phyloP scores from a whole-genome alignment of 1,139 yeast species.

The Saccharomyces hybrid region DNA sequence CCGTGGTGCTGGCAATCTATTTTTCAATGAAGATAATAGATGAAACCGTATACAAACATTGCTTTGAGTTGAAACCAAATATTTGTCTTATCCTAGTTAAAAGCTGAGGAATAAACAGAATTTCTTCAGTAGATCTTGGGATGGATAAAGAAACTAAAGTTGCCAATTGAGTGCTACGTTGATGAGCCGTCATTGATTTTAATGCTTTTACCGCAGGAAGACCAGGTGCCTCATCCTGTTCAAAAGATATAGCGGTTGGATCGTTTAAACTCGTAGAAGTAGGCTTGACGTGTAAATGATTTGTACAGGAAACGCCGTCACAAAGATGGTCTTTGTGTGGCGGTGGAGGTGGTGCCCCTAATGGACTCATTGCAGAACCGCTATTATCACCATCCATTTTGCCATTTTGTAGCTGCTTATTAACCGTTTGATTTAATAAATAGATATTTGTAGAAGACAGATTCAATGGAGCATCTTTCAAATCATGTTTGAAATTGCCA shows the following conservation, averaged over 20 bases:
- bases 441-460: slow-evolving; percentile 31
- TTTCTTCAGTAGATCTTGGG: slow-evolving; percentile 72
- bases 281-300: slow-evolving; percentile 38
- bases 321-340: slow-evolving; percentile 38
- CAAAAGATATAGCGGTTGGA: slow-evolving; percentile 34
- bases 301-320: slow-evolving; percentile 48
- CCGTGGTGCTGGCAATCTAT: slow-evolving; percentile 47
- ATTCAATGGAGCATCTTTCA: slow-evolving; percentile 7
- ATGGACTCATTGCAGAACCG: background rate
- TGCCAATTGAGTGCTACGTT: slow-evolving; percentile 47
- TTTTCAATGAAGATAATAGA: slow-evolving; percentile 62
- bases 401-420: slow-evolving; percentile 4
- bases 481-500: background rate
- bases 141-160: slow-evolving; percentile 63
- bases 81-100: slow-evolving; percentile 59
- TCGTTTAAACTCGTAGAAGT: slow-evolving; percentile 25
- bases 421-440: slow-evolving; percentile 20
- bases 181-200: slow-evolving; percentile 41
- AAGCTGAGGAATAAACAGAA: slow-evolving; percentile 61
- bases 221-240: slow-evolving; percentile 66
- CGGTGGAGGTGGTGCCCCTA: slow-evolving; percentile 15
- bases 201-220: slow-evolving; percentile 57
- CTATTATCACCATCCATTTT: background rate
- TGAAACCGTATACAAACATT: slow-evolving; percentile 60
- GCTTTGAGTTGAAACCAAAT: slow-evolving; percentile 62